Evolutionary conservation across 208 protist species (phyloP).

Genomic region (Porcisia deanei): DNA sequence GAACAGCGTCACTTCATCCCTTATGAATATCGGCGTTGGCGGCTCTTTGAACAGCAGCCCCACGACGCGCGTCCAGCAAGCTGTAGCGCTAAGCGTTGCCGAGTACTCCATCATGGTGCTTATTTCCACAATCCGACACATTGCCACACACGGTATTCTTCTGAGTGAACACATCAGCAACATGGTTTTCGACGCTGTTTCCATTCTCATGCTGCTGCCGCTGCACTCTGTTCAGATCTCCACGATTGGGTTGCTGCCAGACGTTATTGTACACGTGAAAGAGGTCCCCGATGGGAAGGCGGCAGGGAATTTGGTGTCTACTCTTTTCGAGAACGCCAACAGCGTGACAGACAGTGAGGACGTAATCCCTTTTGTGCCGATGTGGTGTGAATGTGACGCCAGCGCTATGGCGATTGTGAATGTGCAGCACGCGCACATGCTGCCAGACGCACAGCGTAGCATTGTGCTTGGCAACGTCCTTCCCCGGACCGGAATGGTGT

Average conservation of each 20-base stretch:
- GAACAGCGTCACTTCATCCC: slow-evolving; percentile 66
- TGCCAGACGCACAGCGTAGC: slow-evolving; percentile 81
- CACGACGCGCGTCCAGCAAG: slow-evolving; percentile 47
- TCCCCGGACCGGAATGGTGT: slow-evolving; percentile 76
- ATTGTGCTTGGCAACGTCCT: slow-evolving; percentile 84
- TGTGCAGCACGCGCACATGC: slow-evolving; percentile 74
- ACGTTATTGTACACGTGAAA: slow-evolving; percentile 77
- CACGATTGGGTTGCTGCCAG: slow-evolving; percentile 78
- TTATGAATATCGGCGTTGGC: slow-evolving; percentile 62
- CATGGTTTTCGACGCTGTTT: slow-evolving; percentile 83
- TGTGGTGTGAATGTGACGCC: slow-evolving; percentile 81
- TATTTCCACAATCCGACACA: slow-evolving; percentile 78
- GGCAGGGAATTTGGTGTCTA: slow-evolving; percentile 54
- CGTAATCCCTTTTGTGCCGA: slow-evolving; percentile 68
- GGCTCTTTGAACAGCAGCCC: slow-evolving; percentile 31
- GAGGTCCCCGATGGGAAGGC: slow-evolving; percentile 47
- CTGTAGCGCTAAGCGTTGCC: slow-evolving; percentile 64
- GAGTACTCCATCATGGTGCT: slow-evolving; percentile 77
- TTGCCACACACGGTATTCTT: slow-evolving; percentile 40
- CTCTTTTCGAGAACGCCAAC: slow-evolving; percentile 81
- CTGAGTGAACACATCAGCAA: slow-evolving; percentile 37
- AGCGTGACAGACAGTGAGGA: slow-evolving; percentile 32
- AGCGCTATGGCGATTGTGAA: slow-evolving; percentile 77
- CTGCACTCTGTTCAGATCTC: slow-evolving; percentile 84
- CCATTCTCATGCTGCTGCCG: slow-evolving; percentile 81